Evolutionary conservation across 2,329 filamentous ascomycete species (phyloP).

Genomic region (Pseudopyrenochaeta lycopersici): DNA sequence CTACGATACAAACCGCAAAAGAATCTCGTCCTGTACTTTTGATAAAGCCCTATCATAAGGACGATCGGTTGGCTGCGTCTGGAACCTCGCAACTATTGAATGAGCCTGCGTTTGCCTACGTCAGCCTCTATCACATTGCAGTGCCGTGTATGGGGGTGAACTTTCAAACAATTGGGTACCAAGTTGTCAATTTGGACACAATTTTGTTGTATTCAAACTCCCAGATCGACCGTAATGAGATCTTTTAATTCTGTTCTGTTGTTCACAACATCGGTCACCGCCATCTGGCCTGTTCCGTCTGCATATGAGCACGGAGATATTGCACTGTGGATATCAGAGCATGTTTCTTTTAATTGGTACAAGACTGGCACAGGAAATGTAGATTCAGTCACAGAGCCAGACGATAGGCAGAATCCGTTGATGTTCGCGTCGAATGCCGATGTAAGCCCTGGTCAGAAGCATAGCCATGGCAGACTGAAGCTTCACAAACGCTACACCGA

Average conservation of each 20-base stretch:
- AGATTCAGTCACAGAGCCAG: slow-evolving; percentile 26
- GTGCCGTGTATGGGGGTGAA: background rate
- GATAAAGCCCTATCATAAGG: background rate
- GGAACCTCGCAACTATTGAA: background rate
- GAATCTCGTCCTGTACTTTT: background rate
- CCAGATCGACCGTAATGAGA: slow-evolving; percentile 32
- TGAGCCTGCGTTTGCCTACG: slow-evolving; percentile 16
- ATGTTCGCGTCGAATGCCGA: slow-evolving; percentile 31
- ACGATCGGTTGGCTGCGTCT: background rate
- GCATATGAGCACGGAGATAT: slow-evolving; percentile 49
- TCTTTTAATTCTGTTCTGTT: slow-evolving; percentile 20
- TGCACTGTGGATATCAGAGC: slow-evolving; percentile 51
- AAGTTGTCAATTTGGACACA: background rate
- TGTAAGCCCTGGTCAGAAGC: slow-evolving; percentile 13
- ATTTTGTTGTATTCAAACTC: background rate
- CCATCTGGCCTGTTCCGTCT: slow-evolving; percentile 55
- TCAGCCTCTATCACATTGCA: slow-evolving; percentile 14
- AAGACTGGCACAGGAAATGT: slow-evolving; percentile 47
- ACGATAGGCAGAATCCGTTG: slow-evolving; percentile 18
- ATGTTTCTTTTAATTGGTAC: slow-evolving; percentile 47
- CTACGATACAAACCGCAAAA: too few species aligned
- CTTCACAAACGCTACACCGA: slow-evolving; percentile 16
- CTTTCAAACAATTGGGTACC: background rate
- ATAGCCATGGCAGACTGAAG: slow-evolving; percentile 9
- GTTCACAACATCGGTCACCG: slow-evolving; percentile 36